phyloP scores from a whole-genome alignment of 1,284 basidiomycete species.

The Peniophora sp. region DNA sequence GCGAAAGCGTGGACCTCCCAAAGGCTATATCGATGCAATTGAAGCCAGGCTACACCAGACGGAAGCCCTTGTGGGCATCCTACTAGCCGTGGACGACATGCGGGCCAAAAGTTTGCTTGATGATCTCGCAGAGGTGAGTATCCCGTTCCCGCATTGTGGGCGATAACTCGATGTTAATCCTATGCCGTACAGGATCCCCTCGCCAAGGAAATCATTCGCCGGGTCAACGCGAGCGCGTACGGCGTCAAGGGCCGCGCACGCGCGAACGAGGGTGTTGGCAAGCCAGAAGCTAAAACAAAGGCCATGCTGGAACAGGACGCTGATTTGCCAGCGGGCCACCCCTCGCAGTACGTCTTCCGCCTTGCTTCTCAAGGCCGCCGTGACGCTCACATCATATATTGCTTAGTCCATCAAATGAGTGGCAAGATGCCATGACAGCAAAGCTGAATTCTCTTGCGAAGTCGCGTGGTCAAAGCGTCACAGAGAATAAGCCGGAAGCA shows the following conservation, averaged over 20 bases:
- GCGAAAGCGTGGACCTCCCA: slow-evolving; percentile 77
- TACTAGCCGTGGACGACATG: slow-evolving; percentile 60
- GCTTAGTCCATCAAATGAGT: slow-evolving; percentile 67
- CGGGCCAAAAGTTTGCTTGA: slow-evolving; percentile 53
- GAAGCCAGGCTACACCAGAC: slow-evolving; percentile 83
- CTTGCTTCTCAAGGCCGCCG: slow-evolving; percentile 3
- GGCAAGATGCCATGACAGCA: slow-evolving; percentile 47
- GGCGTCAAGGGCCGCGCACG: slow-evolving; percentile 58
- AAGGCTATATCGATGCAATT: slow-evolving; percentile 87
- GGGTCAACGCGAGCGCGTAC: slow-evolving; percentile 70
- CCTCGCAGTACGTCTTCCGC: slow-evolving; percentile 29
- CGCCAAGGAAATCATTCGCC: slow-evolving; percentile 65
- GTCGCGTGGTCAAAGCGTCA: slow-evolving; percentile 10
- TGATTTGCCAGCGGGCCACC: not conserved
- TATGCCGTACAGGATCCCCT: slow-evolving; percentile 45
- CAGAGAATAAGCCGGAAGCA: slow-evolving; percentile 4
- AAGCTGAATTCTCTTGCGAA: slow-evolving; percentile 30
- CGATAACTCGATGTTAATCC: slow-evolving; percentile 6
- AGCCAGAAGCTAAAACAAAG: slow-evolving; percentile 15
- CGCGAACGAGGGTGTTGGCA: slow-evolving; percentile 17
- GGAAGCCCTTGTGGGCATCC: slow-evolving; percentile 74
- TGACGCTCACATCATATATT: not conserved
- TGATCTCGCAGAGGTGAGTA: slow-evolving; percentile 42
- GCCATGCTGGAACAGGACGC: slow-evolving; percentile 6
- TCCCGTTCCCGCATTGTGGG: slow-evolving; percentile 3